A percentile compares a stretch with the other conserved stretches of the same genome.
Conservation (phyloP, 208 protist genomes). For the Acanthamoeba lenticulata region DNA sequence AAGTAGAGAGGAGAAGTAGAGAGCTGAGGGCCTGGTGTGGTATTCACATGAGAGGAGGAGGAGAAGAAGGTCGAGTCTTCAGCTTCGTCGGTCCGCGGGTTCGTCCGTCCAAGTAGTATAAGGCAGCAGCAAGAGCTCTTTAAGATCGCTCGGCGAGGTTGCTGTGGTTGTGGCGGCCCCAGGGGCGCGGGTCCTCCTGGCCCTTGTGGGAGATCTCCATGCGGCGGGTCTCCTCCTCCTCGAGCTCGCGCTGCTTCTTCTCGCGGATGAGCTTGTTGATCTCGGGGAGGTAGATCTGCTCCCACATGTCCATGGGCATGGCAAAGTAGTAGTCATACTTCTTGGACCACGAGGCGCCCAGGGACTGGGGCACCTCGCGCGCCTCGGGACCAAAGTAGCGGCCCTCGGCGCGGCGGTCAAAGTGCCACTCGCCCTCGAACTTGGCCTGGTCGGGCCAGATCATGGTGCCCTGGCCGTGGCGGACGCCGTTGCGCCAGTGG, state of each 20-base stretch:
- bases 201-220: slow-evolving; percentile 33
- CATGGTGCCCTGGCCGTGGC: slow-evolving; percentile 60
- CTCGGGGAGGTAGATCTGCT: slow-evolving; percentile 64
- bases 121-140: not conserved
- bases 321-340: slow-evolving; percentile 69
- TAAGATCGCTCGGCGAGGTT: not conserved
- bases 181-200: slow-evolving; percentile 4
- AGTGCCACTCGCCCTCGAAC: slow-evolving; percentile 46
- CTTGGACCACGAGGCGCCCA: slow-evolving; percentile 53
- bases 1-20: no score
- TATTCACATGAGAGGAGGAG: no score
- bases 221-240: slow-evolving; percentile 28
- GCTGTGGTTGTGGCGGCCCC: not conserved
- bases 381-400: slow-evolving; percentile 13
- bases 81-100: no score
- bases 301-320: slow-evolving; percentile 65
- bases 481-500: slow-evolving; percentile 32
- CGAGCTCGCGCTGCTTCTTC: slow-evolving; percentile 34
- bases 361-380: not conserved
- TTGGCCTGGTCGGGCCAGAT: slow-evolving; percentile 19
- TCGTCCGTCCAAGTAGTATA: no score
- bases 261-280: slow-evolving; percentile 64
- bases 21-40: no score
- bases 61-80: no score
- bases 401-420: slow-evolving; percentile 28